phyloP scores from a whole-genome alignment of 2,329 filamentous ascomycete species.

The Diaporthe caulivora region DNA sequence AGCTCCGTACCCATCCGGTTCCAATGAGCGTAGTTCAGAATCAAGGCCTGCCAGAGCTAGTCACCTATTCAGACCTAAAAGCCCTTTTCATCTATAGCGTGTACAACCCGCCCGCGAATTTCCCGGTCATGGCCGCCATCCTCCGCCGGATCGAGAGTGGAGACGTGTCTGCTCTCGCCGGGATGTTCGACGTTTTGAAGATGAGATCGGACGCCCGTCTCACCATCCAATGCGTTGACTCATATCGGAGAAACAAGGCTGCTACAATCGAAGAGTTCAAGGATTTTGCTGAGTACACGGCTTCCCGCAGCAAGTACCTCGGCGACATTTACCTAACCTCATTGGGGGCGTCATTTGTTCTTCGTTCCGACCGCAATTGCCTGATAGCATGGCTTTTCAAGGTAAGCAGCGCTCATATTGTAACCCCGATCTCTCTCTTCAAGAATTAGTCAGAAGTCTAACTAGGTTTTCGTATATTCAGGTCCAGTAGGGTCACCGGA shows the following conservation, averaged over 20 bases:
- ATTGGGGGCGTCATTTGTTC: not conserved
- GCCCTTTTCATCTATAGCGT: not conserved
- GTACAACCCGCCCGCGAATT: not conserved
- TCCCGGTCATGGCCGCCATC: not conserved
- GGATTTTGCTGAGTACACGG: slow-evolving; percentile 1
- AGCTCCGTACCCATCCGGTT: not conserved
- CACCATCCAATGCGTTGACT: not conserved
- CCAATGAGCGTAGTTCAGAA: not conserved
- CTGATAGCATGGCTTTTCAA: not conserved
- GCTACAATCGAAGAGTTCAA: not conserved
- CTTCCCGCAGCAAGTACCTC: slow-evolving; percentile 2
- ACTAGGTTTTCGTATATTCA: not conserved
- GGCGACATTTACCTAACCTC: not conserved
- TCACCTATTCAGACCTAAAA: slow-evolving; percentile 1
- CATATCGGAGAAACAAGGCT: not conserved
- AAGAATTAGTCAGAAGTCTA: not conserved
- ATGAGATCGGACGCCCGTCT: not conserved
- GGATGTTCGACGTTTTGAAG: not conserved
- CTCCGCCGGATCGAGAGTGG: not conserved
- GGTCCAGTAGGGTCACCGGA: not conserved
- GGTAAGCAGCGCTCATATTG: not conserved
- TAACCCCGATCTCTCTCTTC: slow-evolving; percentile 2
- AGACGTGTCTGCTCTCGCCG: not conserved
- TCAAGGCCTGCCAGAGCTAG: not conserved
- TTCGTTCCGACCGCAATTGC: not conserved